Base-by-base conservation (phyloP, 495 filamentous ascomycete species). In the Penicillium ucsense region DNA sequence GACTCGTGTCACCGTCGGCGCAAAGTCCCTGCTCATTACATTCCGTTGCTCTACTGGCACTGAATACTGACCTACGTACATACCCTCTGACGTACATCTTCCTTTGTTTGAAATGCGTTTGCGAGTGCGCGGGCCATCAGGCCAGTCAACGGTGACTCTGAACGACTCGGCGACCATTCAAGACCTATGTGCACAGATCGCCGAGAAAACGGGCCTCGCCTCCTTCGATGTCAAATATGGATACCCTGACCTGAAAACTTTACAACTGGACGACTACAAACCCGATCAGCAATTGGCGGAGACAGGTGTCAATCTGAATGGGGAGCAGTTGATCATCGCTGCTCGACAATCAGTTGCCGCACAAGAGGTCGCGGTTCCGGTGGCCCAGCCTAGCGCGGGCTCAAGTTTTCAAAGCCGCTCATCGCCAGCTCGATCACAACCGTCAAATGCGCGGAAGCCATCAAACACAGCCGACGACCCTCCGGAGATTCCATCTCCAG, bases 171-270 rank as follows among this genome's bases (percentile, higher is more conserved):
- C 85, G 12, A 85, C 78, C 3, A 74, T 92, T 29, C 61, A 65
- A 31, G 80, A 85, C 43, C 75, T 95, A 0, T 66, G 75, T 31
- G 44, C 53, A 11, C 59, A 70, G 41, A 85, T 88, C 46, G 62
- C 61, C 30, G 66, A 78, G 44, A 71, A 70, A 47, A 85, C 81
- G 2, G 71, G 68, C 8, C 57, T 63, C 48, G 57, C 39, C 48
- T 47, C 47, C 31, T 87, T 90, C 53, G 81, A 89, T 33, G 67
- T 95, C 38, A 96, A 94, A 71, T 86, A 83, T 61, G 89, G 91
- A 12, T 97, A 88, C 62, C 92, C 92, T 3, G 76, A 86, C 3
- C 53, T 68, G 39, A 82, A 84, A 54, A 70, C 80, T 11, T 74
- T 98, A 8, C 65, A 77, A 30, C 71, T 88, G 9, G 73, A 79